Base-by-base conservation (phyloP, 768 basidiomycete species). In the Cystobasidium onofrii region DNA sequence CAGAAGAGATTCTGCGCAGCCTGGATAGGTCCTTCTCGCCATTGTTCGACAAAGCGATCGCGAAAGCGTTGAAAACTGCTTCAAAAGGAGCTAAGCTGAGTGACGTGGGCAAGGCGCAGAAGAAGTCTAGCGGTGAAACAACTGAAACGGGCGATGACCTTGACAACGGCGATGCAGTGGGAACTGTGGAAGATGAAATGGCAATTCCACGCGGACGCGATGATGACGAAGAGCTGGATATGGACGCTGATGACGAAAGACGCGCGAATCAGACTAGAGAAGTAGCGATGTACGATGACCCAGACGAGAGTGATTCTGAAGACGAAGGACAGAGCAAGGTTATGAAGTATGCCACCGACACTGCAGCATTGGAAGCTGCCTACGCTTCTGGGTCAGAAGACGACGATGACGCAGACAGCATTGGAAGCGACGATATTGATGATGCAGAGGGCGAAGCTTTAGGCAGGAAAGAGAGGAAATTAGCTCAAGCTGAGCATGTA, bases 31-130 rank as follows among this genome's bases (percentile, higher is more conserved):
- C 86, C 74, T 96, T 98, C 82, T 89, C 92, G 10, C 82, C 86
- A 15, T 85, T 84, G 54, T 83, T 99, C 78, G 91, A 89, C 82
- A 90, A 88, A 81, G 92, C 97, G 81, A 89, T 98, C 77, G 82
- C 86, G 71, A 81, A 83, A 15, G 95, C 97, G 83, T 86, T 98
- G 85, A 92, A 90, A 83, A 89, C 87, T 80, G 84, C 91, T 36
- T 89, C 89, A 76, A 86, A 87, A 23, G 89, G 92, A 78, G 81
- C 90, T 75, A 91, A 87, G 80, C 89, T 89, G 65, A 84, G 86
- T 36, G 88, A 91, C 75, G 83, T 95, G 18, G 96, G 95, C 4
- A 88, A 91, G 79, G 57, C 36, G 77, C 77, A 74, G 61, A 74
- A 70, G 79, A 78, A 82, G 79, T 64, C 79, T 77, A 57, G 83